These are phyloP conservation scores for Balakata baccata DNA, from an alignment of 345 rosid genomes.

Conservation along the genomic window DNA sequence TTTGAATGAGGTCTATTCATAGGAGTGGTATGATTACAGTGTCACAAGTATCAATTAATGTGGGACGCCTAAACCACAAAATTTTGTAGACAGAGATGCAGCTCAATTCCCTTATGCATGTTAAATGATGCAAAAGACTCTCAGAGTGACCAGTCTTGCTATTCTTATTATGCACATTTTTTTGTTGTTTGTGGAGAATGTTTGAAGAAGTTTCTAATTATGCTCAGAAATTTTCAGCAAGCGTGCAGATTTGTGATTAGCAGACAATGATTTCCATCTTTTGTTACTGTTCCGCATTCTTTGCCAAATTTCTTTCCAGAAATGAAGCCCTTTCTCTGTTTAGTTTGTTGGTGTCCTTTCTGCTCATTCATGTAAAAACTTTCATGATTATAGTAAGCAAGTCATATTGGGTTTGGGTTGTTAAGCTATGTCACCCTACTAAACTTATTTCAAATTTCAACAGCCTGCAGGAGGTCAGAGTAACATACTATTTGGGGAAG, in stretches of 20 bases:
- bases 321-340: not conserved
- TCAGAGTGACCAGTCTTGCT: not conserved
- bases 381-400: not conserved
- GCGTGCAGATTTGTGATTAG: not conserved
- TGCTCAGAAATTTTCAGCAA: not conserved
- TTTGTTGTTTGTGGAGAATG: not conserved
- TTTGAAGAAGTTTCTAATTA: not conserved
- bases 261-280: not conserved
- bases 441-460: not conserved
- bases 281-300: not conserved
- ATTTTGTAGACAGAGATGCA: not conserved
- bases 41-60: not conserved
- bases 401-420: not conserved
- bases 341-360: too few relatives aligned
- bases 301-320: not conserved
- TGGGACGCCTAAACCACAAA: not conserved
- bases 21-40: not conserved
- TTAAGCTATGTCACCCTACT: not conserved
- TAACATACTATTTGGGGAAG: slow-evolving; percentile 59
- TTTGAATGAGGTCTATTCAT: not conserved
- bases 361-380: too few relatives aligned
- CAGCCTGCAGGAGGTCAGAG: slow-evolving; percentile 87
- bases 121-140: not conserved
- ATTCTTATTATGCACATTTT: not conserved
- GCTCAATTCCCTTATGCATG: not conserved